A percentile compares a stretch with the other conserved stretches of the same genome.
These are phyloP conservation scores for Syzygium aromaticum DNA, from an alignment of 345 rosid species.

Conservation along the genomic window DNA sequence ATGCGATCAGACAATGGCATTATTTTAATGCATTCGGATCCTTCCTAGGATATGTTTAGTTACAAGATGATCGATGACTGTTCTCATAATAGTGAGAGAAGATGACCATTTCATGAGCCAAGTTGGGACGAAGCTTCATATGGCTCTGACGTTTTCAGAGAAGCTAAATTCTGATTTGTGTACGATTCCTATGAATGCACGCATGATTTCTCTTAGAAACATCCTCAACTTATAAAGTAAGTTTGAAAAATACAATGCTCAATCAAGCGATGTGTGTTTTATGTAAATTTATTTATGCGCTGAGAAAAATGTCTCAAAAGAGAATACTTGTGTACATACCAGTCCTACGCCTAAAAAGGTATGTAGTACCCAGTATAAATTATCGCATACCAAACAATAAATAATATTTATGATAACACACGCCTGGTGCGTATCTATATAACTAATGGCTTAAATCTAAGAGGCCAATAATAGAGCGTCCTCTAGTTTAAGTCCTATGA, in stretches of 20 bases:
- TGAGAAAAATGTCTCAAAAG: not conserved
- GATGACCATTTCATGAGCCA: not conserved
- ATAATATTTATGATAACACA: too few species aligned
- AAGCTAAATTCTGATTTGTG: not conserved
- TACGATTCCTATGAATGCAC: not conserved
- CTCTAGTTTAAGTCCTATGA: not conserved
- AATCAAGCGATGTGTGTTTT: not conserved
- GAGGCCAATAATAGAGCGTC: not conserved
- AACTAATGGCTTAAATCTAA: too few species aligned
- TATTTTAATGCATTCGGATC: not conserved
- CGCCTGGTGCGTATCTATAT: too few species aligned
- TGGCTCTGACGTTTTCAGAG: not conserved
- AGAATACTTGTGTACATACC: too few species aligned
- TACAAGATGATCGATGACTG: slow-evolving; percentile 3
- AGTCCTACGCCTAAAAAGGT: too few species aligned
- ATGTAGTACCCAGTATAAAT: too few species aligned
- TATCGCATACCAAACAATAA: too few species aligned
- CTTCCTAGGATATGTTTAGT: not conserved
- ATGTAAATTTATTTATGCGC: not conserved
- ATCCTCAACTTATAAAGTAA: not conserved
- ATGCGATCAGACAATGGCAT: not conserved
- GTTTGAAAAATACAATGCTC: not conserved
- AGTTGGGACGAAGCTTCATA: not conserved
- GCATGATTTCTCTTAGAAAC: not conserved
- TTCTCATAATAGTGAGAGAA: not conserved